Conservation (phyloP, 2,329 filamentous ascomycete species). For the Lasiodiplodia citricola region DNA sequence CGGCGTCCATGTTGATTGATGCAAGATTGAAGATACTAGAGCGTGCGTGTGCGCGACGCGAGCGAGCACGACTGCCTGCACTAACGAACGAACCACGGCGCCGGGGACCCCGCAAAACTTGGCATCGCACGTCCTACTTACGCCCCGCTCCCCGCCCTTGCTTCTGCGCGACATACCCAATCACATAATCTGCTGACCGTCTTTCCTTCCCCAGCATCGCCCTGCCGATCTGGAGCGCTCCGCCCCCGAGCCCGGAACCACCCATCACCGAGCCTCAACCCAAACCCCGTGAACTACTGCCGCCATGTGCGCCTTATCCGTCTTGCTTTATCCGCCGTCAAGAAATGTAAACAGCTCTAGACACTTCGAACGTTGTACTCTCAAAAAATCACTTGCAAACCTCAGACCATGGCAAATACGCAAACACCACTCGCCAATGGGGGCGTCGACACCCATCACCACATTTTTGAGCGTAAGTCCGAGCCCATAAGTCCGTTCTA, state of each 20-base stretch:
- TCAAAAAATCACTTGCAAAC: background rate
- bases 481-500: background rate
- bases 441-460: conserved; percentile 28
- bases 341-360: too few species aligned
- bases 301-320: too few species aligned
- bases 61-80: background rate
- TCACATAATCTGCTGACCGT: background rate
- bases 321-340: too few species aligned
- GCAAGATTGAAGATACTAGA: background rate
- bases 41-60: background rate
- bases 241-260: background rate
- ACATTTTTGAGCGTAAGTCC: conserved; percentile 29
- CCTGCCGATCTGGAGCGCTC: background rate
- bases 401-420: background rate
- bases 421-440: conserved; percentile 27
- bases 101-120: conserved; percentile 2
- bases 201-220: background rate
- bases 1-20: background rate
- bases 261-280: background rate
- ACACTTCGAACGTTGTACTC: too few species aligned
- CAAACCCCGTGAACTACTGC: too few species aligned
- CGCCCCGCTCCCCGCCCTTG: background rate
- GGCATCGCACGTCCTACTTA: background rate
- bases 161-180: background rate
- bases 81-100: background rate